Evolutionary conservation across 306 rosid genomes (phyloP).

Genomic region (Luffa acutangula): DNA sequence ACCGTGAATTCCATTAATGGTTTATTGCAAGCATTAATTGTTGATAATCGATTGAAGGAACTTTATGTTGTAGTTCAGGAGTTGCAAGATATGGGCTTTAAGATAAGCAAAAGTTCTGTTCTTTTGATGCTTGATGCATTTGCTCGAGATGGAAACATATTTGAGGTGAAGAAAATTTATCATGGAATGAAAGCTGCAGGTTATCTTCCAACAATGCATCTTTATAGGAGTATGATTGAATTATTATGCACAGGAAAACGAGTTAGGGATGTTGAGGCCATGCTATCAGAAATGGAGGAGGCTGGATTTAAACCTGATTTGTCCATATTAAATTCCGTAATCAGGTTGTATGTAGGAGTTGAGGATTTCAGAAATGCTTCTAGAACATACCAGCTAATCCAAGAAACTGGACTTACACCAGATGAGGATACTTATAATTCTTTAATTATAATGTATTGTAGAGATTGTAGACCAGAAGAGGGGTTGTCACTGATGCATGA

Average conservation of each 20-base stretch:
- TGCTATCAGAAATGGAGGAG: conserved; percentile 79
- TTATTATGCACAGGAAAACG: conserved; percentile 59
- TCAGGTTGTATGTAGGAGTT: conserved; percentile 54
- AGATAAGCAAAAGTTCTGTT: conserved; percentile 81
- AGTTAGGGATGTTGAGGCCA: conserved; percentile 67
- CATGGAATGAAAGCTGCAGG: conserved; percentile 96
- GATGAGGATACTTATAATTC: conserved; percentile 74
- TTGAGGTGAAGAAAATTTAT: conserved; percentile 87
- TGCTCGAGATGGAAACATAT: conserved; percentile 63
- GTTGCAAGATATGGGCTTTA: conserved; percentile 88
- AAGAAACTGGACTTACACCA: conserved; percentile 56
- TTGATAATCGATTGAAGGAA: conserved; percentile 72
- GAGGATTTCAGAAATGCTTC: conserved; percentile 59
- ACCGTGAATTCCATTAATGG: conserved; percentile 75
- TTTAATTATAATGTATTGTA: conserved; percentile 74
- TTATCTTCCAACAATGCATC: conserved; percentile 78
- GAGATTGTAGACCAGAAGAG: conserved; percentile 80
- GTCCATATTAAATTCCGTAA: conserved; percentile 57
- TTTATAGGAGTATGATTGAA: conserved; percentile 67
- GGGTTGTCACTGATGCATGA: conserved; percentile 71
- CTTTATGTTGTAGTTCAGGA: conserved; percentile 77
- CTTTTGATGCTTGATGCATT: conserved; percentile 85
- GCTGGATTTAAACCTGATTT: conserved; percentile 82
- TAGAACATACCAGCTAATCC: conserved; percentile 48
- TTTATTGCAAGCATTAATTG: conserved; percentile 63